These are phyloP conservation scores for Venturia effusa DNA, from an alignment of 2,329 filamentous ascomycete genomes.

Conservation along the genomic window DNA sequence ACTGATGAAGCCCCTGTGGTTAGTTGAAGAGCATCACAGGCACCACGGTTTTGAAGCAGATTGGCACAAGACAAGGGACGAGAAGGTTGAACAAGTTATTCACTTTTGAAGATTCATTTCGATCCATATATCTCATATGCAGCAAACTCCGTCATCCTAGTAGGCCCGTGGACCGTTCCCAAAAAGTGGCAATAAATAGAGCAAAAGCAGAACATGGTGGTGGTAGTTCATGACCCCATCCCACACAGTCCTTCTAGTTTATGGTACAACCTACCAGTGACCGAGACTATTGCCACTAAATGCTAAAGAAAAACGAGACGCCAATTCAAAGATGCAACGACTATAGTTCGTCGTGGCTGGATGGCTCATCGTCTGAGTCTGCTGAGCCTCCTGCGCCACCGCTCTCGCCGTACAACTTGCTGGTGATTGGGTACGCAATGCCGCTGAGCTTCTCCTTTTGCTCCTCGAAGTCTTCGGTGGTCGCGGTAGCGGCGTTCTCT, in stretches of 20 bases:
- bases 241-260: background rate
- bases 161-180: background rate
- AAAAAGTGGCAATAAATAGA: background rate
- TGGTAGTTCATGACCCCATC: slow-evolving; percentile 4
- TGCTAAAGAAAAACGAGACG: slow-evolving; percentile 1
- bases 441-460: slow-evolving; percentile 98
- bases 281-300: background rate
- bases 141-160: background rate
- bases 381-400: slow-evolving; percentile 45
- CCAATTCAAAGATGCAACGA: background rate
- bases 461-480: slow-evolving; percentile 93
- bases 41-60: too few relatives aligned
- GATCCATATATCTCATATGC: slow-evolving; percentile 1
- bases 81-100: too few relatives aligned
- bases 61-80: too few relatives aligned
- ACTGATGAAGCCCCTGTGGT: too few relatives aligned
- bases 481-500: slow-evolving; percentile 78
- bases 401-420: slow-evolving; percentile 74
- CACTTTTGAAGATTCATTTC: background rate
- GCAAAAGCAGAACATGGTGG: background rate
- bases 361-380: slow-evolving; percentile 49
- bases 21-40: too few relatives aligned
- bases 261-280: slow-evolving; percentile 1
- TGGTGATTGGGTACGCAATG: slow-evolving; percentile 97
- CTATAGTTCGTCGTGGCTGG: slow-evolving; percentile 40